Base-by-base conservation (phyloP, 2,329 filamentous ascomycete species). In the Reticulascus tulasneorum region DNA sequence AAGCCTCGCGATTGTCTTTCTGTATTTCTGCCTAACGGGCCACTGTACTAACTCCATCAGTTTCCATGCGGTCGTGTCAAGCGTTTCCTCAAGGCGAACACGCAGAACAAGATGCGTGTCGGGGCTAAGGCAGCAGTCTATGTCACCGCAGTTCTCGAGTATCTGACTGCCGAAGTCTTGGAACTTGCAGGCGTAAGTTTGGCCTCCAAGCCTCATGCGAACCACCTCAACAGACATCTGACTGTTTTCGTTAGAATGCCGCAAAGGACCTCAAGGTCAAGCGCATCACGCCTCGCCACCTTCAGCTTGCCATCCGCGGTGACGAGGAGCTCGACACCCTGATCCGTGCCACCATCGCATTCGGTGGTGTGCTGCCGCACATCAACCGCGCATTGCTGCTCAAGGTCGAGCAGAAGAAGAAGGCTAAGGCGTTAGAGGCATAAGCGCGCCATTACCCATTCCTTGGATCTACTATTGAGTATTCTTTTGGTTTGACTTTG, bases 261-360 rank as follows among this genome's bases (percentile, higher is more conserved):
- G 93, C 93, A 66, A 97, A 97, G 77, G 93, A 98, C 66, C 85
- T 97, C 60, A 98, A 97, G 71, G 93, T 97, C 71, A 98, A 97
- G 82, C 93, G 93, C 68, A 98, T 98, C 67, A 97, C 91, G 10
- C 93, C 93, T 38, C 90, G 93, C 64, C 93, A 98, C 66, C 73
- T 98, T 48, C 93, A 98, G 67, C 86, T 98, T 46, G 93, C 93
- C 55, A 98, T 98, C 60, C 89, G 93, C 57, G 93, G 93, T 59
- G 93, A 98, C 65, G 93, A 98, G 71, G 93, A 98, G 68, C 77
- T 98, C 53, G 93, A 98, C 64, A 97, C 90, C 17, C 76, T 98
- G 40, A 97, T 98, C 62, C 86, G 90, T 55, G 93, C 93, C 39
- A 98, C 93, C 46, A 98, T 98, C 57, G 93, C 93, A 43, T 97